These are phyloP conservation scores for Bretziella fagacearum DNA, from an alignment of 2,329 filamentous ascomycete genomes.

Conservation along the genomic window DNA sequence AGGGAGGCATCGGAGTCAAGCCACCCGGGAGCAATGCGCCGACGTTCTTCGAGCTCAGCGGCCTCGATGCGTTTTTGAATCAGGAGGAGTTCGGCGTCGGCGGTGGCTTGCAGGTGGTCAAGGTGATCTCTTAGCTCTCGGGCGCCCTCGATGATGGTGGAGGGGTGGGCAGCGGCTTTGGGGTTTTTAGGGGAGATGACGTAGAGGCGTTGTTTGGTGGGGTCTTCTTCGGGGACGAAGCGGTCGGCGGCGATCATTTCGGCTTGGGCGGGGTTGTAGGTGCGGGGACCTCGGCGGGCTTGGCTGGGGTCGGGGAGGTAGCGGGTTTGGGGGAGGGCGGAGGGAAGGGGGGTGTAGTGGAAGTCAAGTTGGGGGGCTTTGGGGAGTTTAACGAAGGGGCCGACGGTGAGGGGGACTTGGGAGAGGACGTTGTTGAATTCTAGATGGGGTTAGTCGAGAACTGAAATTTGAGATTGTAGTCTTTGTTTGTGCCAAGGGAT, in stretches of 20 bases:
- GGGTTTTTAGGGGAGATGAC: constrained; percentile 21
- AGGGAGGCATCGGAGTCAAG: constrained; percentile 56
- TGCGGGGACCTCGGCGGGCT: constrained; percentile 32
- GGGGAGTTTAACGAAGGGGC: constrained; percentile 82
- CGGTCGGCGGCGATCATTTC: constrained; percentile 17
- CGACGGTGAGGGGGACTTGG: constrained; percentile 84
- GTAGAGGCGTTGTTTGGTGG: constrained; percentile 13
- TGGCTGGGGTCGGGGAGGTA: too few species aligned
- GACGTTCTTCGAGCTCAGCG: constrained; percentile 61
- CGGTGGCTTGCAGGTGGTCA: constrained; percentile 47
- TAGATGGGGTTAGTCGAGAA: constrained; percentile 21
- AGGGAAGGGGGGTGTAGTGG: constrained; percentile 79
- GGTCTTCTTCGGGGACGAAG: constrained; percentile 20
- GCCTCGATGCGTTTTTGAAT: constrained; percentile 52
- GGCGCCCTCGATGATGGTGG: constrained; percentile 72
- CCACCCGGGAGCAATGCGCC: constrained; percentile 65
- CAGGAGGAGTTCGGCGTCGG: constrained; percentile 45
- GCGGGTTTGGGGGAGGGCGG: constrained; percentile 46
- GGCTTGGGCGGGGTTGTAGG: neutral
- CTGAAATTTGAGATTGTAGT: neutral
- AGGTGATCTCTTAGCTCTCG: constrained; percentile 62
- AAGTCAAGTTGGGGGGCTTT: constrained; percentile 84
- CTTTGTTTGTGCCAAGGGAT: neutral
- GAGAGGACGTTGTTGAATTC: constrained; percentile 74
- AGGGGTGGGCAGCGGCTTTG: constrained; percentile 76